Base-by-base conservation (phyloP, 1,139 yeast species). In the Scheffersomyces cryptocercus region DNA sequence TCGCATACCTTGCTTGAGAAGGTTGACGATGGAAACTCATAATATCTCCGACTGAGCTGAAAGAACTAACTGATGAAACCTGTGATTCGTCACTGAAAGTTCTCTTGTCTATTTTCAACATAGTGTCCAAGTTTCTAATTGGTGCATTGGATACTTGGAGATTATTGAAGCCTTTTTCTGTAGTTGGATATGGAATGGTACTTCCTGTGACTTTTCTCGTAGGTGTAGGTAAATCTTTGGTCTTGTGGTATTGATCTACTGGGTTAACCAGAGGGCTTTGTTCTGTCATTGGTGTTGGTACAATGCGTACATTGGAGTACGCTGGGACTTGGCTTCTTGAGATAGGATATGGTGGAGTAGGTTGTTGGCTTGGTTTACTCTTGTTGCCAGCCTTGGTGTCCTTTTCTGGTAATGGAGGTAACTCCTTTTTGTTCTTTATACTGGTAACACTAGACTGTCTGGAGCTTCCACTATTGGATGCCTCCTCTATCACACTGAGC, bases 401-500 rank as follows among this genome's bases (percentile, higher is more conserved):
- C 35, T 41, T 43, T 30, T 39, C 44, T 9, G 49, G 49, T 3
- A 45, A 41, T 10, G 58, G 57, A 14, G 59, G 58, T 24, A 48
- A 33, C 28, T 33, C 35, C 44, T 42, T 45, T 45, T 14, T 38
- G n/a, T 13, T 31, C 26, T 20, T 20, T 20, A 20, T 8, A 31
- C 35, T 31, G 33, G 39, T 34, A 3, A 62, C 40, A 46, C 73
- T 70, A 6, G 73, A 56, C 11, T 47, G 48, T 49, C 75, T 57
- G 4, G 75, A 67, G 28, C 55, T 60, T 36, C 55, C 53, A 13
- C 13, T 14, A 40, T 57, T 57, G 10, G 75, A 64, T 33, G 59
- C 65, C 47, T 74, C 79, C 50, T 73, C 77, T 31, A 74, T 73
- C 12, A 72, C 64, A 53, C 79, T 74, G 44, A 74, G 62, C 38